A percentile compares a stretch with the other conserved stretches of the same genome.
Evolutionary conservation across 225 moss, liverwort and hornwort species (phyloP).

Genomic region (Pleurozium schreberi): DNA sequence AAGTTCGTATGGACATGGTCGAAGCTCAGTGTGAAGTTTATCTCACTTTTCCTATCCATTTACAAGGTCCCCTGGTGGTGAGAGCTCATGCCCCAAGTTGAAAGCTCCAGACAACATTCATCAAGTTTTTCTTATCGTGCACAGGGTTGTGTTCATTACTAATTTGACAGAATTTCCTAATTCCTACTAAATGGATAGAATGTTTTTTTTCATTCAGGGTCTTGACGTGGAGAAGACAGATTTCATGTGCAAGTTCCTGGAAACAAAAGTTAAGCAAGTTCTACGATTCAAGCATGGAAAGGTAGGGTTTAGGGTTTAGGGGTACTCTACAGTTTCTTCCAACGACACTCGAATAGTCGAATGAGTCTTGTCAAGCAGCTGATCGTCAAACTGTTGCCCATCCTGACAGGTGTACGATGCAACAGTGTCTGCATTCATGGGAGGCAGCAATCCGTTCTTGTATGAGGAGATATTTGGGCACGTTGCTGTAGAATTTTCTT

Average conservation of each 20-base stretch:
- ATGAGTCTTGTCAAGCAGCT: neutral
- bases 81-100: constrained; percentile 5
- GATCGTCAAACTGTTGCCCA: neutral
- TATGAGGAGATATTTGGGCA: constrained; percentile 61
- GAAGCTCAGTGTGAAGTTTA: constrained; percentile 75
- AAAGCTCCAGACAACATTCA: neutral
- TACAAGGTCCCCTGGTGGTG: constrained; percentile 62
- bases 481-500: constrained; percentile 63
- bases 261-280: constrained; percentile 66
- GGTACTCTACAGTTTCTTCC: neutral
- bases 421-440: constrained; percentile 59
- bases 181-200: neutral
- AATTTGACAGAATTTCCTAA: neutral
- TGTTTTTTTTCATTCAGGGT: constrained; percentile 14
- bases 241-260: constrained; percentile 78
- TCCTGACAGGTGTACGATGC: constrained; percentile 61
- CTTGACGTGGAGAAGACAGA: constrained; percentile 38
- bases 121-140: neutral
- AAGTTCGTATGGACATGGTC: constrained; percentile 70
- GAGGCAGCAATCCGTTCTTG: constrained; percentile 80
- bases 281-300: constrained; percentile 90
- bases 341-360: neutral
- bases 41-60: constrained; percentile 70
- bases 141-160: neutral
- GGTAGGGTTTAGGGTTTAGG: constrained; percentile 18